Percentiles rank a stretch among this genome's conserved stretches.
These are phyloP conservation scores for Pulveroboletus sp. DNA, from an alignment of 768 basidiomycete species.

Conservation along the genomic window DNA sequence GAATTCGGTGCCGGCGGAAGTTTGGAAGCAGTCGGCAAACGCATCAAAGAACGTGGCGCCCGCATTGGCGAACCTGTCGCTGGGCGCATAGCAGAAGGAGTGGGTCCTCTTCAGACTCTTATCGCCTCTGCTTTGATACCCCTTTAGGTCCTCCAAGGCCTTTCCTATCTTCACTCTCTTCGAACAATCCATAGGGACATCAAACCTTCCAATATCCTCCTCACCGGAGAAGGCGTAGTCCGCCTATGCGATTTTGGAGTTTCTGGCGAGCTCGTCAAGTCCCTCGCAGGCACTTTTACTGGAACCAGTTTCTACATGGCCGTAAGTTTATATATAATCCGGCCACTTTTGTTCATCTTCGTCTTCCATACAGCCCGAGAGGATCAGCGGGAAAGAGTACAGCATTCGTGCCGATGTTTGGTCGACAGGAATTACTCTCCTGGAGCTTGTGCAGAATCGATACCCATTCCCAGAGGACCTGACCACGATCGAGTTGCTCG, in stretches of 20 bases:
- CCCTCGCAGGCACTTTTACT: slow-evolving; percentile 92
- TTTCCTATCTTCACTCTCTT: slow-evolving; percentile 87
- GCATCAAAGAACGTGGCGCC: slow-evolving; percentile 74
- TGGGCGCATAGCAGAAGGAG: slow-evolving; percentile 91
- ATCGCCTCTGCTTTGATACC: slow-evolving; percentile 5
- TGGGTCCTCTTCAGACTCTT: slow-evolving; percentile 37
- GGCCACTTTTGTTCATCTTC: neutral
- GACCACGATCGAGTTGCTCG: slow-evolving; percentile 91
- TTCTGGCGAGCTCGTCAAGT: slow-evolving; percentile 91
- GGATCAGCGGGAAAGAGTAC: slow-evolving; percentile 89
- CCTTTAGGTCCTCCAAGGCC: slow-evolving; percentile 79
- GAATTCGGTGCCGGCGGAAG: slow-evolving; percentile 87
- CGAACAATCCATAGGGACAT: slow-evolving; percentile 96
- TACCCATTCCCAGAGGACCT: slow-evolving; percentile 95
- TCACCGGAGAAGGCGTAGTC: slow-evolving; percentile 85
- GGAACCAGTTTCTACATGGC: slow-evolving; percentile 99
- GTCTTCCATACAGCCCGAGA: slow-evolving; percentile 67
- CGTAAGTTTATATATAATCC: slow-evolving; percentile 48
- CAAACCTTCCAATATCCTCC: slow-evolving; percentile 90
- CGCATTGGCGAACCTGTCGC: slow-evolving; percentile 86
- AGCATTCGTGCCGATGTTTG: slow-evolving; percentile 97
- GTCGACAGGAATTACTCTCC: slow-evolving; percentile 92
- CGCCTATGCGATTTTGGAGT: slow-evolving; percentile 97
- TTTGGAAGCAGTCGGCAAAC: slow-evolving; percentile 84
- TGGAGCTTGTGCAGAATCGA: slow-evolving; percentile 91